A percentile compares a stretch with the other conserved stretches of the same genome.
These are phyloP conservation scores for Alternaria longipes DNA, from an alignment of 2,329 filamentous ascomycete species.

Conservation along the genomic window DNA sequence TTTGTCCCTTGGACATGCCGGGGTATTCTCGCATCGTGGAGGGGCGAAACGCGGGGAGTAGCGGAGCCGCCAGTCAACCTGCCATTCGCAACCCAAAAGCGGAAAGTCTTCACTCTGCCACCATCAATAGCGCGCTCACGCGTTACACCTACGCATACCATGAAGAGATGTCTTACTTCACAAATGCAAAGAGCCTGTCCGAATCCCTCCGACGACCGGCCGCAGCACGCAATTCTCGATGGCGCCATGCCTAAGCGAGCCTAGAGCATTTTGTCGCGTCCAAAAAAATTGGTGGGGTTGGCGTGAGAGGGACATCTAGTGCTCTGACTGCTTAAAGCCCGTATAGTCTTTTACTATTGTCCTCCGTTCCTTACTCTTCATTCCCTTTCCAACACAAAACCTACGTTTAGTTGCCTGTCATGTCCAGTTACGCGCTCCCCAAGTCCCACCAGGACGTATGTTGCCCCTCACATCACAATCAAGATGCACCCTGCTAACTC, in stretches of 20 bases:
- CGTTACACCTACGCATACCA: background rate
- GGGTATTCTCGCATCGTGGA: slow-evolving; percentile 20
- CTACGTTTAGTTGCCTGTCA: slow-evolving; percentile 29
- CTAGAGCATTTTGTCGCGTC: slow-evolving; percentile 33
- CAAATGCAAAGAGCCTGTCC: background rate
- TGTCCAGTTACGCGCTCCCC: slow-evolving; percentile 69
- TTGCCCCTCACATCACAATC: slow-evolving; percentile 34
- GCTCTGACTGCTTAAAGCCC: slow-evolving; percentile 19
- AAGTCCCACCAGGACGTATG: slow-evolving; percentile 72
- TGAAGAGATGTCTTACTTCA: background rate
- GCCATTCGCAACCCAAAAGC: slow-evolving; percentile 9
- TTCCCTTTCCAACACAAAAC: slow-evolving; percentile 1
- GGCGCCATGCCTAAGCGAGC: slow-evolving; percentile 28
- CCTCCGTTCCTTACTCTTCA: slow-evolving; percentile 8
- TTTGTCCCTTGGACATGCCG: slow-evolving; percentile 7
- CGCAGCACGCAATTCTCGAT: slow-evolving; percentile 12
- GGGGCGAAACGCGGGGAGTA: slow-evolving; percentile 23
- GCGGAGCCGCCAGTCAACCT: slow-evolving; percentile 6
- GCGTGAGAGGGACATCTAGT: slow-evolving; percentile 9
- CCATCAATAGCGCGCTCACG: background rate
- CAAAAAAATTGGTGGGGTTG: slow-evolving; percentile 38
- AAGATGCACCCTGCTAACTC: slow-evolving; percentile 47
- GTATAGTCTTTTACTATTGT: slow-evolving; percentile 7
- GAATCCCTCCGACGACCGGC: slow-evolving; percentile 39
- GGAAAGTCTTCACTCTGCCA: background rate